Evolutionary conservation across 176 grass and related monocot species (phyloP).

Genomic region (Zea luxurians): DNA sequence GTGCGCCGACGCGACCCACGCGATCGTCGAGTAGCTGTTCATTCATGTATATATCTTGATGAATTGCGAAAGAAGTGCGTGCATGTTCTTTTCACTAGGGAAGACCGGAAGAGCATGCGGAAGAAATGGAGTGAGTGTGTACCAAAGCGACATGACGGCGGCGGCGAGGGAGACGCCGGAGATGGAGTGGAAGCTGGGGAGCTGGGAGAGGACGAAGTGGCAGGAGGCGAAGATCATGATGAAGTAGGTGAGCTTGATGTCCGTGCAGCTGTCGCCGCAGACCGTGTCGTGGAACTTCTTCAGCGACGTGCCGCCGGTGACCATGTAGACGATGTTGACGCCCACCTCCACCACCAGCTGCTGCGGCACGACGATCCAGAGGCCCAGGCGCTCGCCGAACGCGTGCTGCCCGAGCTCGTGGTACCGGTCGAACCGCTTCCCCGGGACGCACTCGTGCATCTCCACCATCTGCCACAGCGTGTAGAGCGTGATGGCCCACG

Average conservation of each 20-base stretch:
- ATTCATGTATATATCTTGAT: too few species aligned
- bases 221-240: not conserved
- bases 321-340: slow-evolving; percentile 93
- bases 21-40: slow-evolving; percentile 73
- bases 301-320: slow-evolving; percentile 77
- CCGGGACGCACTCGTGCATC: slow-evolving; percentile 62
- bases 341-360: slow-evolving; percentile 78
- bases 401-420: slow-evolving; percentile 92
- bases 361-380: slow-evolving; percentile 86
- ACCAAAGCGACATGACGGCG: not conserved
- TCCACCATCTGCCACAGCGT: slow-evolving; percentile 98
- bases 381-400: slow-evolving; percentile 74
- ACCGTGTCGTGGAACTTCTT: slow-evolving; percentile 81
- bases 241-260: not conserved
- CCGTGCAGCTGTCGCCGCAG: slow-evolving; percentile 28
- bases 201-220: not conserved
- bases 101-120: too few species aligned
- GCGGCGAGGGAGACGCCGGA: not conserved
- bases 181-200: not conserved
- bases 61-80: too few species aligned
- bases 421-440: slow-evolving; percentile 71
- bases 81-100: too few species aligned
- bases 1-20: slow-evolving; percentile 59
- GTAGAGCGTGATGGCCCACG: slow-evolving; percentile 86
- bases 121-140: too few species aligned